phyloP scores from a whole-genome alignment of 305 asterid species.

The Euphrasia arctica region DNA sequence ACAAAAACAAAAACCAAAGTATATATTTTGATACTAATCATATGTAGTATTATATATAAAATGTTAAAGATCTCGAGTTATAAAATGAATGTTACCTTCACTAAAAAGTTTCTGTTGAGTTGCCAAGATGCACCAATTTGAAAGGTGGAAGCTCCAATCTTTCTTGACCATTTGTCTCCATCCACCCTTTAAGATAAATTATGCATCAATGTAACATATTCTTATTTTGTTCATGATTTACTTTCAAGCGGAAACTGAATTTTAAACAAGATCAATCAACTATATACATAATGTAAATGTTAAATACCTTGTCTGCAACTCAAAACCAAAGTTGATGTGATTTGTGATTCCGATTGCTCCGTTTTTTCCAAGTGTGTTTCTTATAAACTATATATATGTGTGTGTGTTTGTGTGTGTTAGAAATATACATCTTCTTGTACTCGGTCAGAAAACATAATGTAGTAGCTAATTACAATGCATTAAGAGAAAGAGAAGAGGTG shows the following conservation, averaged over 20 bases:
- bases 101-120: constrained; percentile 77
- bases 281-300: background rate
- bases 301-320: constrained; percentile 75
- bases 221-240: background rate
- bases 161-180: constrained; percentile 43
- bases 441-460: no score
- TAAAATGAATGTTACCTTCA: constrained; percentile 49
- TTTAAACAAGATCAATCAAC: background rate
- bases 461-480: background rate
- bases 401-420: no score
- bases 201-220: background rate
- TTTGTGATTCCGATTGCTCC: constrained; percentile 90
- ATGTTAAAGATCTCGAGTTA: no score
- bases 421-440: no score
- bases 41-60: no score
- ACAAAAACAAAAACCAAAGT: constrained; percentile 7
- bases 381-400: constrained; percentile 20
- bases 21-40: background rate
- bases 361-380: constrained; percentile 77
- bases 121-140: constrained; percentile 98
- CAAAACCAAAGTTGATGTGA: constrained; percentile 86
- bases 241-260: background rate
- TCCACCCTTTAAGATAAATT: constrained; percentile 48
- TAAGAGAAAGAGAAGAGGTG: constrained; percentile 17
- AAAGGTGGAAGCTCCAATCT: constrained; percentile 63